Base-by-base conservation (phyloP, 1,284 basidiomycete genomes). In the Coniferiporia sulphurascens region DNA sequence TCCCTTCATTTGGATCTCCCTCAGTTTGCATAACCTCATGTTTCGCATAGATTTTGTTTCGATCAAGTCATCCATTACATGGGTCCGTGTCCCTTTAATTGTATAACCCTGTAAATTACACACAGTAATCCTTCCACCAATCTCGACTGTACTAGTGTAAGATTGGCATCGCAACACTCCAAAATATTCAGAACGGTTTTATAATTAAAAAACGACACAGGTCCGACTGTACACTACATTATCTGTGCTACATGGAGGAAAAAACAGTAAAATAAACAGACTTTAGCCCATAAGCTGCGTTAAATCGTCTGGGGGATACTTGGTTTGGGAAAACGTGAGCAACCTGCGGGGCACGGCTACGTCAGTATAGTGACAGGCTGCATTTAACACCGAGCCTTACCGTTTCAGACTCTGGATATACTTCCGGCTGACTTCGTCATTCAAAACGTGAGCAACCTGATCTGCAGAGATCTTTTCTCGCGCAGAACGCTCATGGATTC, bases 381-480 rank as follows among this genome's bases (percentile, higher is more conserved):
- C 8, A 38, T 41, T 51, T 34, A 48, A 34, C 27, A 43, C 59
- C 65, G 4, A 60, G 48, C 72, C 78, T 61, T 69, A 91, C 93
- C 96, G 76, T 76, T 99, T 99, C 53, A 99, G 75, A 69, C 93
- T 96, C 74, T 99, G 97, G 64, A 99, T 99, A 71, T 98, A 99
- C 75, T 99, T 99, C 61, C 97, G 81, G 68, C 93, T 95, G 66
- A 98, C 94, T 84, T 99, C 97, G 69, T 99, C 97, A 71, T 99
- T 99, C 61, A 99, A 74, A 1, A 98, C 96, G 73, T 99, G 97
- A 0, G 96, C 97, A 4, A 99, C 93, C 69, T 96, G 94, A 71
- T 97, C 95, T 43, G 90, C 88, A 34, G 92, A 95, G 63, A 99
- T 98, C 76, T 98, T 98, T 72, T 98, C 95, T 66, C 95, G 86